Evolutionary conservation across 768 basidiomycete genomes (phyloP), one percentile per base, ranked within the genome.

Genomic region (Suillus variegatus): DNA sequence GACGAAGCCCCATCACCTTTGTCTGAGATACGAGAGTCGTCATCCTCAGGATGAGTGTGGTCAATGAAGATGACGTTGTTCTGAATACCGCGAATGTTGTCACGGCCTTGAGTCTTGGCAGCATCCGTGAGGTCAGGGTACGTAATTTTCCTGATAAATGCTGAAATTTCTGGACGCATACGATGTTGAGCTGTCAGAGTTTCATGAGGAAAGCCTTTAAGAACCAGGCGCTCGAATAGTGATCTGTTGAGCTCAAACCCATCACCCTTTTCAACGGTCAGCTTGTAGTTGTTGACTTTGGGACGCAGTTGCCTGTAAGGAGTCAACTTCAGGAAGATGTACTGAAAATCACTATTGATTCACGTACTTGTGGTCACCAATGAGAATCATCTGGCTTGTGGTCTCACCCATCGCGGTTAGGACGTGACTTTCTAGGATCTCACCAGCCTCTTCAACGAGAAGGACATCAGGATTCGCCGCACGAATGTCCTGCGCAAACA

Each of bases 121-220:
- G 86, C 87, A 65, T 91, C 90, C 1, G 77, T 69, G 13, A 91
- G 84, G 18, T 86, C 86, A 0, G 87, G 87, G 68, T 92, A 91
- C 0, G 89, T 91, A 18, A 91, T 78, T 9, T 77, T 70, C 16
- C 90, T 83, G 41, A 91, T 82, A 28, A 90, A 77, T 0, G 80
- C 69, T 7, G 90, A 88, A 14, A 91, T 91, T 67, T 91, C 88
- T 1, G 90, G 90, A 9, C 90, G 82, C 90, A 91, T 91, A 14
- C 90, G 85, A 70, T 91, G 90, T 66, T 91, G 90, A 52, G 81
- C 70, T 0, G 68, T 72, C 20, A 91, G 82, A 0, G 82, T 86
- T 56, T 75, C 68, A 70, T 91, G 89, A 0, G 90, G 90, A 69
- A 86, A 91, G 0, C 82, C 84, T 65, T 82, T 82, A 12, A 85